Evolutionary conservation across 2,329 filamentous ascomycete genomes (phyloP).

Genomic region (Colletotrichum eremochloae): DNA sequence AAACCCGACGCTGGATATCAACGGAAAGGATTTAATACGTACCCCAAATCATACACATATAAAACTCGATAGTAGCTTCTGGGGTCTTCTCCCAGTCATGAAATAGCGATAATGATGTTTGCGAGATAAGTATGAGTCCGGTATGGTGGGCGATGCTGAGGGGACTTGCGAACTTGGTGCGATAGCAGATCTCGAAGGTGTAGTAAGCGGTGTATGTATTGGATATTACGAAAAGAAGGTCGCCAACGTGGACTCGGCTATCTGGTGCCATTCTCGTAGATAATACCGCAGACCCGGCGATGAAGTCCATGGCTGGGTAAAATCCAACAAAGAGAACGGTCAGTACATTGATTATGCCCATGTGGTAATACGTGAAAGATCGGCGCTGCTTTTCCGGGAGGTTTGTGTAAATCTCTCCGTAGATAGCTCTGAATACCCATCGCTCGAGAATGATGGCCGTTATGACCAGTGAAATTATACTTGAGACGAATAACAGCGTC

Average conservation of each 20-base stretch:
- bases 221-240: constrained; percentile 33
- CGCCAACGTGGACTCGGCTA: constrained; percentile 16
- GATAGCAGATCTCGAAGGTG: constrained; percentile 41
- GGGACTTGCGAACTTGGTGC: constrained; percentile 36
- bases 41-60: constrained; percentile 41
- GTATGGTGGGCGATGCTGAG: constrained; percentile 40
- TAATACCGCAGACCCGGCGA: constrained; percentile 12
- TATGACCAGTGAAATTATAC: constrained; percentile 25
- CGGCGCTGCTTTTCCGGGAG: constrained; percentile 37
- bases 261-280: not conserved
- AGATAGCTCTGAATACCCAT: constrained; percentile 29
- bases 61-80: constrained; percentile 33
- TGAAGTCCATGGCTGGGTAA: constrained; percentile 35
- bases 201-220: constrained; percentile 41
- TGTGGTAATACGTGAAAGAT: constrained; percentile 39
- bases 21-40: not conserved
- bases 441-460: constrained; percentile 31
- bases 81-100: constrained; percentile 16
- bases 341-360: constrained; percentile 31
- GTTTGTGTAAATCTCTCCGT: constrained; percentile 14
- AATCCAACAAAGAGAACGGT: constrained; percentile 25
- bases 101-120: constrained; percentile 35
- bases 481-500: constrained; percentile 27
- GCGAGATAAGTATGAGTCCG: constrained; percentile 35
- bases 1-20: accelerated